A percentile compares a stretch with the other conserved stretches of the same genome.
Conservation (phyloP, 768 basidiomycete species). For the Collybiopsis confluens region DNA sequence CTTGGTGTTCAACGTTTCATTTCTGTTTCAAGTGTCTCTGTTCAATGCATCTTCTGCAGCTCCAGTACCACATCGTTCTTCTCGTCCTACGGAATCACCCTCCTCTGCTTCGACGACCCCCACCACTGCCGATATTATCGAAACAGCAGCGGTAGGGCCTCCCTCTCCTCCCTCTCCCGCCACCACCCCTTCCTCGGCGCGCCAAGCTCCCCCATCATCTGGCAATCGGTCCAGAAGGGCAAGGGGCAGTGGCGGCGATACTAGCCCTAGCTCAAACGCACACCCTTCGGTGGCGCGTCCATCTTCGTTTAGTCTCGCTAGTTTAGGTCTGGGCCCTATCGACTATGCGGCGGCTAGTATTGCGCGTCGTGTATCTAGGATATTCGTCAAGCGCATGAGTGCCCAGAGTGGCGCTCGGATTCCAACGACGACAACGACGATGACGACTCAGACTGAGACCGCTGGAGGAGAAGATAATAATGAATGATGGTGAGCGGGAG, state of each 20-base stretch:
- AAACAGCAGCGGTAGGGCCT: background rate
- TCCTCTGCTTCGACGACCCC: background rate
- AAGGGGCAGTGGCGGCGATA: no score
- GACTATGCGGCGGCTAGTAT: conserved; percentile 2
- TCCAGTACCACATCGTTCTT: background rate
- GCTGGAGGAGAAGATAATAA: background rate
- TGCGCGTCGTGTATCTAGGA: conserved; percentile 2
- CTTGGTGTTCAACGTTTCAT: background rate
- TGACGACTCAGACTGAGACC: no score
- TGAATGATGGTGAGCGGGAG: background rate
- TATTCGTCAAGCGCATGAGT: conserved; percentile 6
- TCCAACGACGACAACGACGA: no score
- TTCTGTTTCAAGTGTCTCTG: conserved; percentile 3
- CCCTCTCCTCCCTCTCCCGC: background rate
- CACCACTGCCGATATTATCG: no score
- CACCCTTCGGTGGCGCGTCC: background rate
- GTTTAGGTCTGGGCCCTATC: background rate
- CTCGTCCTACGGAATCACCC: background rate
- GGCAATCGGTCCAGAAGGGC: background rate
- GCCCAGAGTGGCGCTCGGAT: background rate
- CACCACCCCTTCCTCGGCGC: background rate
- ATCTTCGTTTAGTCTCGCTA: conserved; percentile 1
- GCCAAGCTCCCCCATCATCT: background rate
- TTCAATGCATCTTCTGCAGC: background rate
- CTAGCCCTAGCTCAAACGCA: background rate